These are phyloP conservation scores for Torulaspora delbrueckii DNA, from an alignment of 805 yeast species.

Conservation along the genomic window DNA sequence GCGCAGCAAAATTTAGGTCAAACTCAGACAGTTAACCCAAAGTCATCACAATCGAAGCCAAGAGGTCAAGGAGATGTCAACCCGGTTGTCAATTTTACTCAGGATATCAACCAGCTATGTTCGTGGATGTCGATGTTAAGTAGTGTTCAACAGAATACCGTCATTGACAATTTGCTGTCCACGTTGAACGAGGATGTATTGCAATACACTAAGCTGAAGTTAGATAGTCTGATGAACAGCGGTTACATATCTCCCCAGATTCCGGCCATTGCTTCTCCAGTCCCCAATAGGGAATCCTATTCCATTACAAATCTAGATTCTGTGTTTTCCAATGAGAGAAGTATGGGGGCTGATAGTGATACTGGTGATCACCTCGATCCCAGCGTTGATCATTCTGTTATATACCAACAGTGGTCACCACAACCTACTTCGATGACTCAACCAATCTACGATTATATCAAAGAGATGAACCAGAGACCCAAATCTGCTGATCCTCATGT, in stretches of 20 bases:
- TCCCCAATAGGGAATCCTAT: constrained; percentile 20
- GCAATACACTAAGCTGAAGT: constrained; percentile 44
- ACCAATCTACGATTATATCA: constrained; percentile 28
- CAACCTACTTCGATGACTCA: constrained; percentile 41
- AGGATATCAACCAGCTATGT: constrained; percentile 47
- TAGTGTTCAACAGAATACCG: constrained; percentile 48
- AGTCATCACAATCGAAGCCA: constrained; percentile 3
- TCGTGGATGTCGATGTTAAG: constrained; percentile 48
- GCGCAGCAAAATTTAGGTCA: constrained; percentile 3
- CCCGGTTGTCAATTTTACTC: constrained; percentile 39
- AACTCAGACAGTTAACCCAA: background rate
- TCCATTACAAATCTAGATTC: constrained; percentile 17
- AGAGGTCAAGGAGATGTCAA: constrained; percentile 11
- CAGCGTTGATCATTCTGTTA: constrained; percentile 10
- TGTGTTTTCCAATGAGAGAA: constrained; percentile 13
- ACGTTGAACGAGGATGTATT: constrained; percentile 49
- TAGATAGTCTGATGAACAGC: constrained; percentile 37
- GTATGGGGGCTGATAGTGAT: constrained; percentile 5
- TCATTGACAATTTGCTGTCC: constrained; percentile 50
- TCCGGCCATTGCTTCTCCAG: constrained; percentile 29
- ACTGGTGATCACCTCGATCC: constrained; percentile 7
- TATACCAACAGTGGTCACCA: constrained; percentile 31
- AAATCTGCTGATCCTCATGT: constrained; percentile 41
- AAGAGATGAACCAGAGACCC: constrained; percentile 38
- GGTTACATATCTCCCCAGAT: constrained; percentile 24